Percentiles rank a stretch among this genome's conserved stretches.
These are phyloP conservation scores for Aspergillus sergii DNA, from an alignment of 2,329 filamentous ascomycete genomes.

Conservation along the genomic window DNA sequence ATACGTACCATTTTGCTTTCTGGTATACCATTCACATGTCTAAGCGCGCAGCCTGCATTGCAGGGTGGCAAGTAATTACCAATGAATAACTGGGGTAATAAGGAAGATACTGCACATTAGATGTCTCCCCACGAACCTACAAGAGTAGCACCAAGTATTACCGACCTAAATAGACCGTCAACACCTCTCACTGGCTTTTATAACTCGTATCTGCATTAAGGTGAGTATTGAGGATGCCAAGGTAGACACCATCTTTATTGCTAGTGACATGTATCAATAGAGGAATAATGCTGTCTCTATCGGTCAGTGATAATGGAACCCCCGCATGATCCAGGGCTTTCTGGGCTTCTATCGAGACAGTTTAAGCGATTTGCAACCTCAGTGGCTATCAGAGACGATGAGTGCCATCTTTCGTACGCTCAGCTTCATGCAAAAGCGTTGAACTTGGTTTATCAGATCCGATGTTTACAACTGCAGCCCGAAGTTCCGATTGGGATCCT, in stretches of 20 bases:
- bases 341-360: background rate
- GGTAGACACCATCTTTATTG: background rate
- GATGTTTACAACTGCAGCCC: background rate
- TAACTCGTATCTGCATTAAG: background rate
- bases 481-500: slow-evolving; percentile 12
- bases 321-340: background rate
- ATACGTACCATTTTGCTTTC: background rate
- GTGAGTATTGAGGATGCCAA: background rate
- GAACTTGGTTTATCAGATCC: background rate
- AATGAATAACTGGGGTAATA: no score
- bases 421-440: slow-evolving; percentile 7
- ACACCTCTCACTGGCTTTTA: background rate
- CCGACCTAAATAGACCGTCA: background rate
- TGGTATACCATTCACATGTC: background rate
- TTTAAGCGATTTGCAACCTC: background rate
- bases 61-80: background rate
- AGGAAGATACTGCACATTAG: background rate
- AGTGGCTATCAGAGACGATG: slow-evolving; percentile 4
- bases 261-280: background rate
- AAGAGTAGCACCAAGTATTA: background rate
- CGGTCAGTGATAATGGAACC: background rate
- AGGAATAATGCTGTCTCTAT: background rate
- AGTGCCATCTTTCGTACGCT: slow-evolving; percentile 3
- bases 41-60: background rate
- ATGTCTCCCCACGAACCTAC: no score